A percentile compares a stretch with the other conserved stretches of the same genome.
Conservation (phyloP, 371 early-diverging fungal species). For the Vairimorpha ceranae region DNA sequence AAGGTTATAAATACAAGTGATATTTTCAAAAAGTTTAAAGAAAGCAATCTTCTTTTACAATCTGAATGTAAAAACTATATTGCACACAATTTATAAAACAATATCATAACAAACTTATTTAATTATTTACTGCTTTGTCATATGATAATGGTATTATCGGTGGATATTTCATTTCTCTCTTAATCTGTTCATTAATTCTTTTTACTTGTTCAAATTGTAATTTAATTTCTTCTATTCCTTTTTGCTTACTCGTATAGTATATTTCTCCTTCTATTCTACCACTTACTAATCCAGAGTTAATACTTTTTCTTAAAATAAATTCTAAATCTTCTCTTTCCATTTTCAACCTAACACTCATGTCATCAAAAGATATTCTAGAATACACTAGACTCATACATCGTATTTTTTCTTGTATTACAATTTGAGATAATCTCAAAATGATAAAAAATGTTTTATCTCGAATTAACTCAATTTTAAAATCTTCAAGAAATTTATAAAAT, state of each 20-base stretch:
- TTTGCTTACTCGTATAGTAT: slow-evolving; percentile 16
- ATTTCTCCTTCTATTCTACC: slow-evolving; percentile 22
- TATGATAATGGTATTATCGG: slow-evolving; percentile 24
- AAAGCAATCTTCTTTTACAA: no score
- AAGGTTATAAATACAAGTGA: no score
- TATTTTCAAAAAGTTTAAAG: no score
- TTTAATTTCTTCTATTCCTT: not conserved
- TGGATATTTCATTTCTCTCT: slow-evolving; percentile 46
- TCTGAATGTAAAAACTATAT: no score
- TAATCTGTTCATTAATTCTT: slow-evolving; percentile 12
- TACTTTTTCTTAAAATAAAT: slow-evolving; percentile 26
- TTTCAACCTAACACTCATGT: slow-evolving; percentile 26
- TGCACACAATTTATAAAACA: no score
- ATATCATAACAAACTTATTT: no score
- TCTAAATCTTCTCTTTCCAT: slow-evolving; percentile 27
- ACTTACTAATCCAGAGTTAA: slow-evolving; percentile 19
- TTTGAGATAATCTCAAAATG: slow-evolving; percentile 26
- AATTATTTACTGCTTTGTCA: slow-evolving; percentile 25
- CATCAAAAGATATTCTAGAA: slow-evolving; percentile 26
- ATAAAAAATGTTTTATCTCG: slow-evolving; percentile 34
- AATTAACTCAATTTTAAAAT: slow-evolving; percentile 13
- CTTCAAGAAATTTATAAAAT: slow-evolving; percentile 25
- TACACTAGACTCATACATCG: slow-evolving; percentile 38
- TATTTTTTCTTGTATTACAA: slow-evolving; percentile 50
- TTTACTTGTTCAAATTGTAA: slow-evolving; percentile 10